A percentile compares a stretch with the other conserved stretches of the same genome.
Conservation (phyloP, 495 filamentous ascomycete genomes). For the Neurospora sp. region DNA sequence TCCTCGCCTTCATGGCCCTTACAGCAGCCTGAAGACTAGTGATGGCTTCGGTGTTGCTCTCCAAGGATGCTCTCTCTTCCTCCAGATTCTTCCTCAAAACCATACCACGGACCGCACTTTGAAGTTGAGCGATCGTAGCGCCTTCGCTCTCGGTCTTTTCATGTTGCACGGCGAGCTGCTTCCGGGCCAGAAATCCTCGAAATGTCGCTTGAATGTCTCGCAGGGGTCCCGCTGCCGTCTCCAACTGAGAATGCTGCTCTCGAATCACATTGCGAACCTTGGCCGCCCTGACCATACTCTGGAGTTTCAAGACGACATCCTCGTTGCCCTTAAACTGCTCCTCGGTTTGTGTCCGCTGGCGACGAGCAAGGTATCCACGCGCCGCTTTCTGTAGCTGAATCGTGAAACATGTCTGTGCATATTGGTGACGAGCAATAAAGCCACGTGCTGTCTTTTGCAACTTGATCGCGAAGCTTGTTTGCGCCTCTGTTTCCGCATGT, state of each 20-base stretch:
- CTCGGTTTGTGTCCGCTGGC: conserved; percentile 48
- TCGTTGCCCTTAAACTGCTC: conserved; percentile 62
- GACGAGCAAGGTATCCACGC: conserved; percentile 69
- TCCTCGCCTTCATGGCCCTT: conserved; percentile 28
- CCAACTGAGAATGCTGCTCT: conserved; percentile 51
- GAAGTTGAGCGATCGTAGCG: conserved; percentile 38
- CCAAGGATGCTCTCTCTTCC: conserved; percentile 28
- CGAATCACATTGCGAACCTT: conserved; percentile 63
- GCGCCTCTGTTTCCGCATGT: conserved; percentile 48
- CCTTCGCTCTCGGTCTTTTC: conserved; percentile 38
- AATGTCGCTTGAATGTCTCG: conserved; percentile 62
- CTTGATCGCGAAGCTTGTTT: conserved; percentile 52
- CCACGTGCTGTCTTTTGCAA: conserved; percentile 75
- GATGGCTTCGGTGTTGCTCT: conserved; percentile 26
- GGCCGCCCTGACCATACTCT: conserved; percentile 70
- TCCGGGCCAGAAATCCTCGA: conserved; percentile 47
- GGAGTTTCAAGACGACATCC: conserved; percentile 63
- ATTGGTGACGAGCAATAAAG: conserved; percentile 60
- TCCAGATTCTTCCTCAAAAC: conserved; percentile 33
- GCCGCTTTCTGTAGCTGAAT: conserved; percentile 65
- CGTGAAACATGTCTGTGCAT: conserved; percentile 47
- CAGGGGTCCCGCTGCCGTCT: conserved; percentile 46
- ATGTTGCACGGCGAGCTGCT: conserved; percentile 40
- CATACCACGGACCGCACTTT: conserved; percentile 44
- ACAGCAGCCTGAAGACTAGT: conserved; percentile 41